These are phyloP conservation scores for Yamadazyma atlantica DNA, from an alignment of 1,139 yeast species.

Conservation along the genomic window DNA sequence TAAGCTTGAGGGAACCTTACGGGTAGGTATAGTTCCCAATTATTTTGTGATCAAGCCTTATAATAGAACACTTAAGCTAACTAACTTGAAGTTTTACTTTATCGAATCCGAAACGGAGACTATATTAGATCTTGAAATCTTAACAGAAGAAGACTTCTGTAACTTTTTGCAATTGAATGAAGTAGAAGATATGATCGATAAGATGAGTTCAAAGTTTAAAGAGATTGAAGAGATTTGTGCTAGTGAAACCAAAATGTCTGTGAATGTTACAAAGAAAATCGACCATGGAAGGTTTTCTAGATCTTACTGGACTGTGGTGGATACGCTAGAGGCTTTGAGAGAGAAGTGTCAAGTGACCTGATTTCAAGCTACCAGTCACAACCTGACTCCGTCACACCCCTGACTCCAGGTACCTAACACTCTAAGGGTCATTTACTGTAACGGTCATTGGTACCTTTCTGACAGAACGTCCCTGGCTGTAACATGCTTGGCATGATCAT, in stretches of 20 bases:
- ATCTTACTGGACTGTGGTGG: constrained; percentile 1
- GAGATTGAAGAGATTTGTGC: not conserved
- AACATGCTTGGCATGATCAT: no score
- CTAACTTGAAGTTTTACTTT: constrained; percentile 24
- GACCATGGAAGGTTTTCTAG: not conserved
- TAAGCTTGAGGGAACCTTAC: constrained; percentile 20
- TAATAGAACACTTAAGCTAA: constrained; percentile 28
- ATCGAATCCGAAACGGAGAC: constrained; percentile 11
- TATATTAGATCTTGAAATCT: constrained; percentile 25
- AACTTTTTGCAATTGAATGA: constrained; percentile 27
- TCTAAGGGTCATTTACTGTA: no score
- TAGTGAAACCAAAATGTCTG: not conserved
- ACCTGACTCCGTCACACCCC: no score
- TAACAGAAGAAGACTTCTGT: constrained; percentile 26
- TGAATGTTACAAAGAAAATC: not conserved
- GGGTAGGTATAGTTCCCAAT: constrained; percentile 12
- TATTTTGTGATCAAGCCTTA: constrained; percentile 31
- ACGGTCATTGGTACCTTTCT: not conserved
- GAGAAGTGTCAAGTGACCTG: no score
- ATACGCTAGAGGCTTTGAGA: not conserved
- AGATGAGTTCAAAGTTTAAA: not conserved
- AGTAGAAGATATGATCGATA: constrained; percentile 22
- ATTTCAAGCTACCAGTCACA: no score
- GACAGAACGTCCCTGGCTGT: no score
- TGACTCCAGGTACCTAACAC: no score